Percentiles rank a stretch among this genome's conserved stretches.
These are phyloP conservation scores for Lactarius vividus DNA, from an alignment of 768 basidiomycete species.

Conservation along the genomic window DNA sequence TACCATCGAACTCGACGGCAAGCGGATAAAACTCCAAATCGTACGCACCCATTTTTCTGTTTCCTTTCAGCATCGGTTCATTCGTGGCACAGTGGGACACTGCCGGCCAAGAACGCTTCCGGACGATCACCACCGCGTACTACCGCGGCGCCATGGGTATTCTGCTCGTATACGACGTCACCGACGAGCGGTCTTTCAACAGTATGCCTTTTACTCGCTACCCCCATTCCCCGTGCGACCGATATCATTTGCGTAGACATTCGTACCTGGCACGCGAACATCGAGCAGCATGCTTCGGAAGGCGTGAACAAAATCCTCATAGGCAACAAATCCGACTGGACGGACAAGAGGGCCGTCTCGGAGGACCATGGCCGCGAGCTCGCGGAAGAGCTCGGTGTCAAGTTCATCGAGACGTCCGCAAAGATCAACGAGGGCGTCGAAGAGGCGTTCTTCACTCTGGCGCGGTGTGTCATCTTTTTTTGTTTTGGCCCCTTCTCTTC, in stretches of 20 bases:
- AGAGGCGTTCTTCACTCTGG: slow-evolving; percentile 96
- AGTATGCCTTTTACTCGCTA: slow-evolving; percentile 52
- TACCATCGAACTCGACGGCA: slow-evolving; percentile 96
- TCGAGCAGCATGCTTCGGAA: slow-evolving; percentile 98
- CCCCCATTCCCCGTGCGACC: background rate
- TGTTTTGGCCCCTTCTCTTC: background rate
- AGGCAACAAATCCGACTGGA: slow-evolving; percentile 99
- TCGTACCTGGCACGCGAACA: slow-evolving; percentile 96
- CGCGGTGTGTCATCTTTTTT: slow-evolving; percentile 58
- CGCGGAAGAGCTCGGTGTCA: slow-evolving; percentile 90
- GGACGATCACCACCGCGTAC: slow-evolving; percentile 98
- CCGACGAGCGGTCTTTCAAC: slow-evolving; percentile 92
- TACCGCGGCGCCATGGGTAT: slow-evolving; percentile 99
- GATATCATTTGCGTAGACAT: slow-evolving; percentile 59
- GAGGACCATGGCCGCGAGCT: slow-evolving; percentile 90
- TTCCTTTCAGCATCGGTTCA: background rate
- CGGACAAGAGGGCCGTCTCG: slow-evolving; percentile 89
- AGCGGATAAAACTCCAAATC: slow-evolving; percentile 98
- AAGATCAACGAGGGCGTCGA: slow-evolving; percentile 98
- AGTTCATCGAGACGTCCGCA: slow-evolving; percentile 97
- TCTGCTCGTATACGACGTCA: slow-evolving; percentile 97
- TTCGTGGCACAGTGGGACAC: slow-evolving; percentile 82
- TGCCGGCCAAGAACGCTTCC: slow-evolving; percentile 97
- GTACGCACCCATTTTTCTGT: slow-evolving; percentile 47
- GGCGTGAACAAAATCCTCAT: slow-evolving; percentile 99